Percentiles rank a stretch among this genome's conserved stretches.
Conservation (phyloP, 2,329 filamentous ascomycete species). For the Colletotrichum sublineola region DNA sequence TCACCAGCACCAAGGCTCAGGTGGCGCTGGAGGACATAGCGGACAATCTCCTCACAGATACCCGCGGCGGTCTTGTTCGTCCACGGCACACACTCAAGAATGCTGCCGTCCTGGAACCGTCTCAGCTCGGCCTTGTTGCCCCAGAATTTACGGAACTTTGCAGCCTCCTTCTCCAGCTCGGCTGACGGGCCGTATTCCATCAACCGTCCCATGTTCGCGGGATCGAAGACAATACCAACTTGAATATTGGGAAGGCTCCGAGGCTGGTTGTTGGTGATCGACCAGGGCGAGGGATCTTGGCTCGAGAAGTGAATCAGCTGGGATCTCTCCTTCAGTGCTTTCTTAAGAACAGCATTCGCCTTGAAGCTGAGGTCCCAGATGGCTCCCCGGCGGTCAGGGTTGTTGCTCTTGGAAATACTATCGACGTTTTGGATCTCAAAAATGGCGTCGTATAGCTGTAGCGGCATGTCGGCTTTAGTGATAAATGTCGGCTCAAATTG, state of each 20-base stretch:
- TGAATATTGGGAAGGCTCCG: slow-evolving; percentile 57
- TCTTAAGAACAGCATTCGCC: slow-evolving; percentile 74
- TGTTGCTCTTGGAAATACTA: slow-evolving; percentile 46
- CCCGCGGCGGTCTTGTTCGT: slow-evolving; percentile 71
- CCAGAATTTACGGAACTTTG: slow-evolving; percentile 91
- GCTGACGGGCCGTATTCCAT: slow-evolving; percentile 91
- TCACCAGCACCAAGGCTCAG: slow-evolving; percentile 71
- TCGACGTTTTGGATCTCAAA: slow-evolving; percentile 54
- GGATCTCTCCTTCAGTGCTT: slow-evolving; percentile 81
- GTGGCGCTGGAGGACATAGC: slow-evolving; percentile 78
- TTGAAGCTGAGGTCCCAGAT: slow-evolving; percentile 64
- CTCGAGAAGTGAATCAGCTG: slow-evolving; percentile 73
- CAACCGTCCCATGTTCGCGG: slow-evolving; percentile 77
- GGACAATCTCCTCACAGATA: slow-evolving; percentile 84
- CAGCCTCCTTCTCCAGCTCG: slow-evolving; percentile 86
- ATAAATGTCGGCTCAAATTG: slow-evolving; percentile 92
- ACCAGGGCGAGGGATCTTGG: slow-evolving; percentile 58
- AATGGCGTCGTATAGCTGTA: slow-evolving; percentile 68
- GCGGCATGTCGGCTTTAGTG: slow-evolving; percentile 65
- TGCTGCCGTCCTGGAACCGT: slow-evolving; percentile 95
- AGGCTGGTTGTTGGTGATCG: slow-evolving; percentile 51
- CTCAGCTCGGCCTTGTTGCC: slow-evolving; percentile 92
- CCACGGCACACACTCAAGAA: slow-evolving; percentile 94
- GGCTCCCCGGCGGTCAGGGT: slow-evolving; percentile 58
- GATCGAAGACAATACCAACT: slow-evolving; percentile 80